A percentile compares a stretch with the other conserved stretches of the same genome.
Evolutionary conservation across 2,329 filamentous ascomycete genomes (phyloP).

Genomic region (Coniochaeta sp.): DNA sequence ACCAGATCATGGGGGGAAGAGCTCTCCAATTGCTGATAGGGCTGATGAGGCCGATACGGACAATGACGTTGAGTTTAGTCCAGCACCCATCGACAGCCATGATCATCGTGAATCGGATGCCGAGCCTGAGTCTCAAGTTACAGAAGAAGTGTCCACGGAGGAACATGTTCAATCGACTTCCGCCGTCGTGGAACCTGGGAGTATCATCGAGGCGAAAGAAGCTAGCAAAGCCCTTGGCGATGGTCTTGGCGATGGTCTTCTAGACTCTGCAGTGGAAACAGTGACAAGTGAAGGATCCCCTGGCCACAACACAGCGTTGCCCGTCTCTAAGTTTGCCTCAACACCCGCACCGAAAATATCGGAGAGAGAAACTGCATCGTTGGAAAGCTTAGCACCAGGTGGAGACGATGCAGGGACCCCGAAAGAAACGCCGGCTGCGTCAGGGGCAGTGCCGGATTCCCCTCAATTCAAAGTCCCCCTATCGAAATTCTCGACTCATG

Average conservation of each 20-base stretch:
- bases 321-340: conserved; percentile 18
- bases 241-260: not conserved
- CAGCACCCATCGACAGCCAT: not conserved
- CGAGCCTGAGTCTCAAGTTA: not conserved
- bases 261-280: conserved; percentile 1
- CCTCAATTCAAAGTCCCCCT: conserved; percentile 23
- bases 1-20: conserved; percentile 11
- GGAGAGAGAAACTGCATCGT: conserved; percentile 5
- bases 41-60: conserved; percentile 2
- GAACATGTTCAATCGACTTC: conserved; percentile 4
- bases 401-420: not conserved
- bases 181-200: not conserved
- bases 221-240: not conserved
- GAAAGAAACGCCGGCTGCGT: not conserved
- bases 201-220: not conserved
- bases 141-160: not conserved
- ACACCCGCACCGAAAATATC: conserved; percentile 3
- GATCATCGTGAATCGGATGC: not conserved
- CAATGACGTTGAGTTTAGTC: not conserved
- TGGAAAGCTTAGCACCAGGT: not conserved
- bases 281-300: not conserved
- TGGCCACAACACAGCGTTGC: conserved; percentile 7
- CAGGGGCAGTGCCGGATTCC: conserved; percentile 11
- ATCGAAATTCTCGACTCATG: conserved; percentile 36
- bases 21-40: conserved; percentile 4